A percentile compares a stretch with the other conserved stretches of the same genome.
phyloP scores from a whole-genome alignment of 805 yeast species.

The Zygosaccharomyces gambellarensis region DNA sequence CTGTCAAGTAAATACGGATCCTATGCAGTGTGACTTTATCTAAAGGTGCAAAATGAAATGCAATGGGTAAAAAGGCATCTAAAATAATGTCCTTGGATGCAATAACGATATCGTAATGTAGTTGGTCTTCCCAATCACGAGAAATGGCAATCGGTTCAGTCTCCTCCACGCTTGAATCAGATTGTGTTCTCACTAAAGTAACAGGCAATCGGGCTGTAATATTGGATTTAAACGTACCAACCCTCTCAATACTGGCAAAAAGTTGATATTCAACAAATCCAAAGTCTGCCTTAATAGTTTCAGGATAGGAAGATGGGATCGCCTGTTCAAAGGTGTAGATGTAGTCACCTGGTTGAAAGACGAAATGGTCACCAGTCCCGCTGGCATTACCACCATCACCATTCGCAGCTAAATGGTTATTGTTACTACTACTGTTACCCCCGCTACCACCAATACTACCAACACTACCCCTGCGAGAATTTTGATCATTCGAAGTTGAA shows the following conservation, averaged over 20 bases:
- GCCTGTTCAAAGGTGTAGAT: slow-evolving; percentile 89
- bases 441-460: background rate
- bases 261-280: slow-evolving; percentile 72
- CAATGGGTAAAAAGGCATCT: slow-evolving; percentile 77
- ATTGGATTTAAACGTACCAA: slow-evolving; percentile 82
- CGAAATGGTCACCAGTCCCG: slow-evolving; percentile 34
- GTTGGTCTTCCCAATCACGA: slow-evolving; percentile 89
- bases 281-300: slow-evolving; percentile 68
- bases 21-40: slow-evolving; percentile 84
- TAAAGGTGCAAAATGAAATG: slow-evolving; percentile 77
- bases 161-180: slow-evolving; percentile 76
- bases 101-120: slow-evolving; percentile 83
- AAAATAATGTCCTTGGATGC: slow-evolving; percentile 85
- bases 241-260: slow-evolving; percentile 65
- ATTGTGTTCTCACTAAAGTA: slow-evolving; percentile 65
- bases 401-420: background rate
- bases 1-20: slow-evolving; percentile 79
- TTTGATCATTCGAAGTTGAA: slow-evolving; percentile 14
- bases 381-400: slow-evolving; percentile 6
- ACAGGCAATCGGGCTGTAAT: slow-evolving; percentile 61
- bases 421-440: background rate
- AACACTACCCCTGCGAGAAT: slow-evolving; percentile 6
- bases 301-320: slow-evolving; percentile 77
- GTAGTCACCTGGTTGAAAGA: slow-evolving; percentile 84
- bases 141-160: slow-evolving; percentile 89